Base-by-base conservation (phyloP, 192 early-diverging fungal species). In the Coemansia sp. region DNA sequence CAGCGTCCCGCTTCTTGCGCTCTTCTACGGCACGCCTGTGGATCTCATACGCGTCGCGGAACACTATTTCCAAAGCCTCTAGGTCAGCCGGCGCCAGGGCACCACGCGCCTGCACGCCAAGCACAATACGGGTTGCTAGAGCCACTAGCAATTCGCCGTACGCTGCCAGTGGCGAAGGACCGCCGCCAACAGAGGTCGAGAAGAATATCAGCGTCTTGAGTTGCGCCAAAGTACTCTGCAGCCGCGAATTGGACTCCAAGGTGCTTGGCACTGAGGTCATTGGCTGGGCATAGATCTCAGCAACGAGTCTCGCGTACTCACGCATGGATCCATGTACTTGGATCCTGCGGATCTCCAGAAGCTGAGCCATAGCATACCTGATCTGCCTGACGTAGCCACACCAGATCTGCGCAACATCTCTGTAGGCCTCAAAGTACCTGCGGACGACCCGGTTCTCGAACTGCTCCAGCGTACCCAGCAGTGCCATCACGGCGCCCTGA, bases 331-430 rank as follows among this genome's bases (percentile, higher is more conserved):
- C 36, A 21, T 36, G 21, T 1, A 39, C 68, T 9, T 42, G 46
- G 5, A 36, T 29, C 4, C 63, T 48, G 9, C 75, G 72, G 32
- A 74, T 58, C 48, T 82, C 74, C 1, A 62, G 58, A 23, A 82
- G 62, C 23, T 63, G 64, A 14, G 42, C 38, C 63, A 82, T 42
- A 2, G 59, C 73, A 29, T 67, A 59, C 15, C 41, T 44, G 14
- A 67, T 37, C 42, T 72, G 67, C 27, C 72, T 73, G 12, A 45
- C 69, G 36, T 63, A 70, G 38, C 59, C 53, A 34, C 69, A 69
- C 81, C 81, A 84, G 14, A 78, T 53, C 71, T 84, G 81, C 14
- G 81, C 81, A 4, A 75, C 65, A 45, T 84, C 81, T 23, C 81
- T 66, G 70, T 70, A 78, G 3, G 73, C 64, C 1, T 1, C 63